These are phyloP conservation scores for Adenanthera pavonina DNA, from an alignment of 306 rosid genomes.

Conservation along the genomic window DNA sequence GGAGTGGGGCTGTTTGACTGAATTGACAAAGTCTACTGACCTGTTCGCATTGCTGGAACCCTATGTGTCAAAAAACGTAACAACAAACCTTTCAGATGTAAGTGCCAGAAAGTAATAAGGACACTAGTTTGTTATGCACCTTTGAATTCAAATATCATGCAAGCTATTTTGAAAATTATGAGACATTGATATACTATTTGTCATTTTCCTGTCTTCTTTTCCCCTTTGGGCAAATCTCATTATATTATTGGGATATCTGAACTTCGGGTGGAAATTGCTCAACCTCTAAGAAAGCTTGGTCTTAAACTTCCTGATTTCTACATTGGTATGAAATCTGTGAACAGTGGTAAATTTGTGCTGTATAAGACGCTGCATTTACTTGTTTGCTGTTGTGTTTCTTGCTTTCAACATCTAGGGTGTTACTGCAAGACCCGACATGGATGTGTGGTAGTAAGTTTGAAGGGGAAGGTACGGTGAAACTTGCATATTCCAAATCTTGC, in stretches of 20 bases:
- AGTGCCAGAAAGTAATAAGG: slow-evolving; percentile 16
- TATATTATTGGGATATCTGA: slow-evolving; percentile 31
- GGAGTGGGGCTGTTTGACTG: slow-evolving; percentile 88
- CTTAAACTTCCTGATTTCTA: slow-evolving; percentile 85
- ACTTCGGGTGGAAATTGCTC: slow-evolving; percentile 85
- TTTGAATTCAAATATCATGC: not conserved
- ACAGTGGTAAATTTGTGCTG: slow-evolving; percentile 24
- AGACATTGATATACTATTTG: slow-evolving; percentile 5
- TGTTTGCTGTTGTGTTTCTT: slow-evolving; percentile 31
- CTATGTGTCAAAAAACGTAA: slow-evolving; percentile 58
- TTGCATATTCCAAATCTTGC: slow-evolving; percentile 14
- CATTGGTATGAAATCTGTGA: slow-evolving; percentile 63
- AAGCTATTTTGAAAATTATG: not conserved
- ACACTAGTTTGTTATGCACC: not conserved
- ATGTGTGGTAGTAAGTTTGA: slow-evolving; percentile 59
- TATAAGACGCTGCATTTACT: slow-evolving; percentile 28
- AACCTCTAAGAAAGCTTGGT: slow-evolving; percentile 73
- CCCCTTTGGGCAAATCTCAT: not conserved
- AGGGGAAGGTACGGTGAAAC: slow-evolving; percentile 68
- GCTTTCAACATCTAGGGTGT: slow-evolving; percentile 60
- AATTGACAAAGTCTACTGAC: slow-evolving; percentile 64
- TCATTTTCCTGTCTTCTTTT: slow-evolving; percentile 5
- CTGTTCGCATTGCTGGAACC: slow-evolving; percentile 66
- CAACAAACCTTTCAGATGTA: slow-evolving; percentile 75
- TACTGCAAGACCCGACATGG: slow-evolving; percentile 68